Base-by-base conservation (phyloP, 225 moss, liverwort and hornwort genomes). In the Antitrichia curtipendula region DNA sequence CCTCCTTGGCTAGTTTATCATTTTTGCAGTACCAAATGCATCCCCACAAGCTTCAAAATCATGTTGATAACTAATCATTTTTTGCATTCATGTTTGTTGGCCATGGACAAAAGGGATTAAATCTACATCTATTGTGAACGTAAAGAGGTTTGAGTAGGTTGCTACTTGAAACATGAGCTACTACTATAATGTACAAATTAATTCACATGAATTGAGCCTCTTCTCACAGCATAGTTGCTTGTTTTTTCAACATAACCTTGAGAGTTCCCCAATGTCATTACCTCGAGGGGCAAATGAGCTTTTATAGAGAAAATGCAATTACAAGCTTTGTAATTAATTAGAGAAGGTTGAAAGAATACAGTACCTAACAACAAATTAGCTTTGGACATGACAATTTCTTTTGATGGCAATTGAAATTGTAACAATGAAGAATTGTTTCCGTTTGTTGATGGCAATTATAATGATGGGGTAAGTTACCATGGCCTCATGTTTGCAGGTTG, bases 1-100 rank as follows among this genome's bases (percentile, higher is more conserved):
- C 62, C 82, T 93, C 73, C 88, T 94, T 53, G 91, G 93, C 27
- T 91, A 94, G 82, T 86, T 89, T 28, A 90, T 92, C 10, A 88
- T 93, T 82, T 94, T 93, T 78, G 61, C 49, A 66, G 94, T 87
- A 71, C 40, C 5, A 25, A 84, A 41, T 64, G 28, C 49, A 14
- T 54, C 36, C 8, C 18, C 8, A 57, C 10, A 36, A 47, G 49
- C 16, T 32, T 63, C 32, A 9, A 36, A 69, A 54, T 40, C 68
- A 53, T n/a, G 14, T 68, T 40, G 13, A 24, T 3, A 49, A 47
- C 24, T 25, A 12, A 38, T 38, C 1, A 1, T 8, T 8, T n/a
- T 58, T 65, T 72, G 17, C 45, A 17, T 45, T 27, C 6, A 29
- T 50, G 13, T 82, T 82, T 27, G 6, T 24, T 64, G 36, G 32